A percentile compares a stretch with the other conserved stretches of the same genome.
phyloP scores from a whole-genome alignment of 1,284 basidiomycete species.

The Cutaneotrichosporon cyanovorans region DNA sequence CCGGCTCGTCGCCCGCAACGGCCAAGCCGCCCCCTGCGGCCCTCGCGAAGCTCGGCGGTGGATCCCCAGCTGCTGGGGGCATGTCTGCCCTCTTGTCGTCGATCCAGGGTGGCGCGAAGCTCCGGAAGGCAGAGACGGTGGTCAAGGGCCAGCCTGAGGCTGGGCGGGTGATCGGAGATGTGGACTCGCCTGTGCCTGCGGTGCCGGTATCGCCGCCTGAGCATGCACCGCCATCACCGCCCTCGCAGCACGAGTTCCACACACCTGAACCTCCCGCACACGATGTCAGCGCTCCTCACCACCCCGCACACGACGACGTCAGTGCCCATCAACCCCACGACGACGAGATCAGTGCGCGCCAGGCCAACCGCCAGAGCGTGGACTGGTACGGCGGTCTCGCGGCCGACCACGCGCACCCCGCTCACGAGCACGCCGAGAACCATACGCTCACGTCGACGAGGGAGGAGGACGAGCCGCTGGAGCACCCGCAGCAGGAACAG shows the following conservation, averaged over 20 bases:
- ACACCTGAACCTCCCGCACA: no score
- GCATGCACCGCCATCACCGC: no score
- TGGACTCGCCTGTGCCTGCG: conserved; percentile 62
- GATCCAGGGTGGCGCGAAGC: conserved; percentile 71
- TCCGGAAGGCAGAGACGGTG: conserved; percentile 73
- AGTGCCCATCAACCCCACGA: conserved; percentile 7
- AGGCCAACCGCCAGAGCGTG: conserved; percentile 66
- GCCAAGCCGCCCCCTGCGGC: conserved; percentile 45
- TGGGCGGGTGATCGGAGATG: conserved; percentile 69
- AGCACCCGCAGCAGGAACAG: background rate
- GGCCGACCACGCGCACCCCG: conserved; percentile 53
- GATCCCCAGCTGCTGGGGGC: conserved; percentile 41
- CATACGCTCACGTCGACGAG: conserved; percentile 22
- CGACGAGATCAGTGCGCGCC: conserved; percentile 27
- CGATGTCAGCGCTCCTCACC: no score
- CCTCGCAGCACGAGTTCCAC: no score
- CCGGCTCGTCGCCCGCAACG: conserved; percentile 40
- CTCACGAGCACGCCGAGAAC: conserved; percentile 13
- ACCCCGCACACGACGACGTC: background rate
- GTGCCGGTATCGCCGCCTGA: conserved; percentile 37
- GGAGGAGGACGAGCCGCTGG: conserved; percentile 47
- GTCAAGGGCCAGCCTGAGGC: conserved; percentile 70
- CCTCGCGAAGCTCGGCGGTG: conserved; percentile 42
- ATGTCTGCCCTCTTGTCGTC: conserved; percentile 62
- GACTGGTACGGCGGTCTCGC: conserved; percentile 90